Percentiles rank a stretch among this genome's conserved stretches.
Conservation (phyloP, 2,329 filamentous ascomycete genomes). For the Alternaria atra region DNA sequence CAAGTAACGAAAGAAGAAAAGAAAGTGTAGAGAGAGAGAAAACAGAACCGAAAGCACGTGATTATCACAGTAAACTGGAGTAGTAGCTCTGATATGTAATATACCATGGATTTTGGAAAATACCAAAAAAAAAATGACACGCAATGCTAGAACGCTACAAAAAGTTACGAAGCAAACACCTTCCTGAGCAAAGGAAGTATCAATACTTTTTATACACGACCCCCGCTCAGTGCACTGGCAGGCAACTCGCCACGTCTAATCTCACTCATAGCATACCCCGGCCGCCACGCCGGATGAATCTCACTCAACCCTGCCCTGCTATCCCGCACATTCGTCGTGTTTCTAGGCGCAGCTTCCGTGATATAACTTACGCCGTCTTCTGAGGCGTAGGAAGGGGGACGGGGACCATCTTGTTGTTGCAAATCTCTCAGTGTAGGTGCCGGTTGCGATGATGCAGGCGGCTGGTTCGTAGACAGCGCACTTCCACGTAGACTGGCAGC, state of each 20-base stretch:
- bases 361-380: constrained; percentile 80
- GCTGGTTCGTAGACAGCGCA: not conserved
- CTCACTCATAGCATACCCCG: constrained; percentile 44
- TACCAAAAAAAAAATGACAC: not conserved
- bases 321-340: constrained; percentile 17
- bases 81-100: not conserved
- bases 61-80: not conserved
- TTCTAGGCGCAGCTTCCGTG: constrained; percentile 66
- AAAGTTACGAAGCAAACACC: too few relatives aligned
- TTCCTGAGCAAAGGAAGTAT: too few relatives aligned
- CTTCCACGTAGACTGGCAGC: not conserved
- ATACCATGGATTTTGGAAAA: too few relatives aligned
- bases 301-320: constrained; percentile 39
- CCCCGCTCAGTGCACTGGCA: not conserved
- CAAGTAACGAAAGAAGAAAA: not conserved
- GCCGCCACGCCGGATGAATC: constrained; percentile 51
- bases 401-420: constrained; percentile 35
- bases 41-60: not conserved
- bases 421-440: too few relatives aligned
- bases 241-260: constrained; percentile 28
- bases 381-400: constrained; percentile 79
- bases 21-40: not conserved
- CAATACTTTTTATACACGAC: not conserved
- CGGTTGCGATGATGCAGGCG: not conserved
- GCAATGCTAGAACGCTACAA: constrained; percentile 6